Evolutionary conservation across 106 monocot species (phyloP).

Genomic region (Narthecium ossifragum): DNA sequence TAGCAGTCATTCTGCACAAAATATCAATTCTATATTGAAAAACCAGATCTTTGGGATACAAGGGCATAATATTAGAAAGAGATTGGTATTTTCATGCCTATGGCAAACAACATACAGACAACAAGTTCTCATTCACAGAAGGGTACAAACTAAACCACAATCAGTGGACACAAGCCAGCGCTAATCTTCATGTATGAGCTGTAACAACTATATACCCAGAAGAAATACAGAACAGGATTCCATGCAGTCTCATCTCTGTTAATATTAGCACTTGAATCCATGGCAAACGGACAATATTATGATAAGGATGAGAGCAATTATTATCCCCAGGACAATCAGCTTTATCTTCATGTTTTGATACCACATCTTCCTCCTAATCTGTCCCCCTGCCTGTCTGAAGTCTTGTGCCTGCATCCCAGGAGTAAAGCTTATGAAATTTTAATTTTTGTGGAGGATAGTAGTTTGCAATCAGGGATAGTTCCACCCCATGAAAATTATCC

Average conservation of each 20-base stretch:
- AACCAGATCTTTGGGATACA: no score
- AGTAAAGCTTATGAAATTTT: background rate
- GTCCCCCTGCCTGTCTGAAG: conserved; percentile 51
- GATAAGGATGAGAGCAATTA: conserved; percentile 57
- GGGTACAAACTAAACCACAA: background rate
- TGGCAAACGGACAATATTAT: conserved; percentile 56
- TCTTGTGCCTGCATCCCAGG: conserved; percentile 46
- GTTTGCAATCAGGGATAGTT: no score
- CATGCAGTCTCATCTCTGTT: background rate
- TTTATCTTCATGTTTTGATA: conserved; percentile 67
- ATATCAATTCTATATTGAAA: no score
- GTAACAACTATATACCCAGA: no score
- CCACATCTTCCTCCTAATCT: conserved; percentile 71
- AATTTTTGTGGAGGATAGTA: background rate
- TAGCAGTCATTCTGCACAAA: no score
- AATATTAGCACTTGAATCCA: conserved; percentile 48
- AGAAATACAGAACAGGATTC: background rate
- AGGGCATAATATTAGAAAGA: no score
- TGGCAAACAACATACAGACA: background rate
- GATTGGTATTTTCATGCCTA: no score
- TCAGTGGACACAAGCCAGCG: background rate
- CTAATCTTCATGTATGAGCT: background rate
- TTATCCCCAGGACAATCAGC: conserved; percentile 55
- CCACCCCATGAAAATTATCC: background rate
- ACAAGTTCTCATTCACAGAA: background rate